Conservation (phyloP, 805 yeast genomes). For the Lachancea kluyveri region DNA sequence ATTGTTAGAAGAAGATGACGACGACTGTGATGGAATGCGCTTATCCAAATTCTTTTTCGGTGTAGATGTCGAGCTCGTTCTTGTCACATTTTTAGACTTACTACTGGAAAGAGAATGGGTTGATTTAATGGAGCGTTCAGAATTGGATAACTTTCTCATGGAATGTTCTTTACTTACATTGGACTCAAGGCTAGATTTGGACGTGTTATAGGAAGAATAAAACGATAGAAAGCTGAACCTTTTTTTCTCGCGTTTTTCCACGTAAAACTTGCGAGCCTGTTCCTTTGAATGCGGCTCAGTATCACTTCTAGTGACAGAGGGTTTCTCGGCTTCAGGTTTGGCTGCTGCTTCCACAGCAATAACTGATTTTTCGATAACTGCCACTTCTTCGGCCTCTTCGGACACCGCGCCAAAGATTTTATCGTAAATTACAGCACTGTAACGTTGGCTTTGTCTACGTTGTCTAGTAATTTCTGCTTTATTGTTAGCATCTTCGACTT, state of each 20-base stretch:
- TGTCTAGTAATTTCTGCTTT: conserved; percentile 6
- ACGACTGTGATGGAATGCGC: neutral
- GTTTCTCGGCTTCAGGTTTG: conserved; percentile 1
- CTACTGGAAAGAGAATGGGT: no score
- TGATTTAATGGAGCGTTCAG: neutral
- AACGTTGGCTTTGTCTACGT: conserved; percentile 14
- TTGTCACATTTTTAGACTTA: no score
- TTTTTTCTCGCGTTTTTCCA: conserved; percentile 18
- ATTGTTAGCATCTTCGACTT: conserved; percentile 13
- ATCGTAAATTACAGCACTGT: conserved; percentile 12
- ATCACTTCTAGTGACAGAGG: neutral
- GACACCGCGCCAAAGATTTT: conserved; percentile 11
- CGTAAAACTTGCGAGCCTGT: no score
- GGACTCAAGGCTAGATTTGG: conserved; percentile 15
- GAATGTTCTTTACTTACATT: conserved; percentile 10
- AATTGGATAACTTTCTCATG: neutral
- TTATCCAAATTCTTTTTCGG: neutral
- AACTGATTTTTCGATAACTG: conserved; percentile 8
- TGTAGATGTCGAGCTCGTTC: no score
- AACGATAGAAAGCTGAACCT: conserved; percentile 39
- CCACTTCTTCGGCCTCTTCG: conserved; percentile 15
- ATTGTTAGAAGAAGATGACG: neutral
- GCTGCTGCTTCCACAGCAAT: conserved; percentile 3
- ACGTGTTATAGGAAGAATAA: conserved; percentile 23
- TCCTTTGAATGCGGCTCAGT: no score